phyloP scores from a whole-genome alignment of 2,329 filamentous ascomycete species.

The Zasmidium angulare region DNA sequence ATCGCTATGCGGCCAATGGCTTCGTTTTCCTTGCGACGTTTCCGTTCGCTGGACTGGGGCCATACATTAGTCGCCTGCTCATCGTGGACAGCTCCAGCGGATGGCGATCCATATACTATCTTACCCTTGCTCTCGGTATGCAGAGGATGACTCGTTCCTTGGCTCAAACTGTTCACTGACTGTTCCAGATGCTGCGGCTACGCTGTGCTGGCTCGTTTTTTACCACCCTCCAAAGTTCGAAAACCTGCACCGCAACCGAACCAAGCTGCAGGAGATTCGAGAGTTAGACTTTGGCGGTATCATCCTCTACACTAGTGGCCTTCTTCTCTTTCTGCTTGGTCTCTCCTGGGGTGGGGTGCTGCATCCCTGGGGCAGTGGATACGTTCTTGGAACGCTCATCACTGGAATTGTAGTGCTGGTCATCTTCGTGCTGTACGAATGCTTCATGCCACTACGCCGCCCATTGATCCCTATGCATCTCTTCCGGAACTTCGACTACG shows the following conservation, averaged over 20 bases:
- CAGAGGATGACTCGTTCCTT: no score
- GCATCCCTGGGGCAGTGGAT: conserved; percentile 8
- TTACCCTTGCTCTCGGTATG: not conserved
- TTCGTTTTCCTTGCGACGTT: conserved; percentile 2
- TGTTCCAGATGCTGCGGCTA: not conserved
- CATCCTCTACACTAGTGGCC: conserved; percentile 16
- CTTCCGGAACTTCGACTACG: conserved; percentile 2
- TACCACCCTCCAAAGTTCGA: conserved; percentile 12
- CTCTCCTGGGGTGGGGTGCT: conserved; percentile 16
- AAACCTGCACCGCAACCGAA: conserved; percentile 1
- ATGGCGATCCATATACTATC: not conserved
- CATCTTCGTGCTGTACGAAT: conserved; percentile 2
- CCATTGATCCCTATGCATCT: conserved; percentile 5
- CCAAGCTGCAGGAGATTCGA: conserved; percentile 13
- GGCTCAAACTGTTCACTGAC: no score
- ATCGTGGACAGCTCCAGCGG: conserved; percentile 1
- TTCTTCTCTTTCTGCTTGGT: conserved; percentile 19
- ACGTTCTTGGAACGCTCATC: conserved; percentile 1
- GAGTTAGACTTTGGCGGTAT: conserved; percentile 21
- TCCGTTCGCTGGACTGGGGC: conserved; percentile 5
- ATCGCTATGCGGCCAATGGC: conserved; percentile 1
- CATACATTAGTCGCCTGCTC: not conserved
- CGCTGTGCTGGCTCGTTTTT: not conserved
- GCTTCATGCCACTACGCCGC: not conserved
- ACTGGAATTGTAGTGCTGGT: not conserved